These are phyloP conservation scores for Hibiscus mutabilis DNA, from an alignment of 345 rosid species.

Conservation along the genomic window DNA sequence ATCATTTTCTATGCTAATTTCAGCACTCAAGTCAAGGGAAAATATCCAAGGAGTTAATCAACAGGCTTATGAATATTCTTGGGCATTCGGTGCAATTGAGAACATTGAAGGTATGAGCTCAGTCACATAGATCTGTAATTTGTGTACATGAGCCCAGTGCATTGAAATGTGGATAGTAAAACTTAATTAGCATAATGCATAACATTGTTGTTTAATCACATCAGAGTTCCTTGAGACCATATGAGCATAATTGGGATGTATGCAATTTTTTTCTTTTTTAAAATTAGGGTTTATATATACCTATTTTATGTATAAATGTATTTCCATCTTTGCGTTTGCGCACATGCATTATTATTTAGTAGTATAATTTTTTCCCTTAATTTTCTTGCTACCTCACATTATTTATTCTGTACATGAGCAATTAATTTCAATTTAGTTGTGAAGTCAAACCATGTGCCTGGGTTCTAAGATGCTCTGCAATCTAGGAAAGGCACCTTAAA, in stretches of 20 bases:
- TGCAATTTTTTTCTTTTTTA: not conserved
- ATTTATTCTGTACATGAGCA: not conserved
- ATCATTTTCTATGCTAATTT: constrained; percentile 6
- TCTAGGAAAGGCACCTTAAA: not conserved
- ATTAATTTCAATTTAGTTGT: not conserved
- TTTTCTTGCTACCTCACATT: not conserved
- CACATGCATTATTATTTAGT: not conserved
- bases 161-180: not conserved
- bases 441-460: not conserved
- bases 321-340: not conserved
- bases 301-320: not conserved
- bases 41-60: constrained; percentile 33
- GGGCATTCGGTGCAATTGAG: constrained; percentile 35
- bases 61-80: constrained; percentile 32
- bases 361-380: not conserved
- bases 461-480: not conserved
- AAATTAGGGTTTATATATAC: not conserved
- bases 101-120: constrained; percentile 31
- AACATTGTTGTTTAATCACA: not conserved
- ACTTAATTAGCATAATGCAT: not conserved
- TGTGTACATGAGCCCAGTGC: not conserved
- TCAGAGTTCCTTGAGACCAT: not conserved
- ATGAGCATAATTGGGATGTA: not conserved
- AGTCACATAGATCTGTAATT: not conserved
- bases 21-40: constrained; percentile 36